phyloP scores from a whole-genome alignment of 768 basidiomycete species.

The Tricholoma matsutake region DNA sequence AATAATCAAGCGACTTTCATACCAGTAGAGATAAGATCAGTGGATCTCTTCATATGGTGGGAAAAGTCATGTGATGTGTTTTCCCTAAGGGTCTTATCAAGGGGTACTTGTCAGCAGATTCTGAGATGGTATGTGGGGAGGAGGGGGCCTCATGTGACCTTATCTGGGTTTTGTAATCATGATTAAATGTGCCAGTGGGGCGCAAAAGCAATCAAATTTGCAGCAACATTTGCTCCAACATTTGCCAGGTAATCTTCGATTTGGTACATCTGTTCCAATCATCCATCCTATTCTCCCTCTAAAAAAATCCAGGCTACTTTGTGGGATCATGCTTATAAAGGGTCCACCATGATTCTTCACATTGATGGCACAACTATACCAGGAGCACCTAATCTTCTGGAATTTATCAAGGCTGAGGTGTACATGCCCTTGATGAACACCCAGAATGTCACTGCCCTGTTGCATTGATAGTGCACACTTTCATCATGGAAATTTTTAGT shows the following conservation, averaged over 20 bases:
- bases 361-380: background rate
- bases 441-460: background rate
- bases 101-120: no score
- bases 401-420: background rate
- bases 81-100: no score
- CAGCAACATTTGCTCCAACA: background rate
- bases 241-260: background rate
- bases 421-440: background rate
- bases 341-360: background rate
- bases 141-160: no score
- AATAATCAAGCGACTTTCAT: no score
- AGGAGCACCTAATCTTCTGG: background rate
- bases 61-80: no score
- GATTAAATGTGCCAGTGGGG: background rate
- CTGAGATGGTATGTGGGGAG: no score
- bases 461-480: background rate
- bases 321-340: background rate
- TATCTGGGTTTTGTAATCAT: no score
- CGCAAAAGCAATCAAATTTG: background rate
- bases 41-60: no score
- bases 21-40: no score
- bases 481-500: background rate
- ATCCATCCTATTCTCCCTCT: background rate
- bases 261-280: background rate
- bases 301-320: background rate